Evolutionary conservation across 306 rosid genomes (phyloP), one percentile per base, ranked within the genome.

Genomic region (Quercus bicolor): DNA sequence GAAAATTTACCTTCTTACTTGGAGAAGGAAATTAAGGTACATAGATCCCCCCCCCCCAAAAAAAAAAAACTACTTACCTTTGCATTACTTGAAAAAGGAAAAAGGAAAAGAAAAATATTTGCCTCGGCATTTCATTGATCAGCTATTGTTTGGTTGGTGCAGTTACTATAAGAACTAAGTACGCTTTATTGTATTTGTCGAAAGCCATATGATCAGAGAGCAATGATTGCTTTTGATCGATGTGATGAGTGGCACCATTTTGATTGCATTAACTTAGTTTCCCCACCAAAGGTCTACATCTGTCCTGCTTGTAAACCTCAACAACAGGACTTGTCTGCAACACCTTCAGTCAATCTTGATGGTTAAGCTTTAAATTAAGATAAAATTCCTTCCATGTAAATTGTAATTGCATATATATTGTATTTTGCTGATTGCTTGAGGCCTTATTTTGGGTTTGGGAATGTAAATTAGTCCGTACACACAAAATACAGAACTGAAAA

Each of bases 241-340:
- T 95, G 97, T 79, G 88, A 82, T 57, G 98, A 92, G 77, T 95
- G 98, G 98, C 88, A 95, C 83, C 98, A 95, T 87, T 92, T 91
- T 70, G 98, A 91, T 78, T 95, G 98, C 84, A 83, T 95, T 87
- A 88, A 91, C 70, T 79, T 95, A 77, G 79, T 52, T 51, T 72
- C 83, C 69, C 55, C 86, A 5, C 90, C 86, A 45, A 87, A 86
- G 77, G 77, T 81, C 80, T 95, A 91, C 90, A 87, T 88, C 34
- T 95, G 98, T 81, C 97, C 98, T 57, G 94, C 97, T 40, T 95
- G 98, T 74, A 84, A 71, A 78, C 98, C 98, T 52, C 83, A 34
- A 75, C 8, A 34, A 34, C 80, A 79, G 73, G 89, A 55, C 76
- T 75, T 77, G 56, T 76, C 84, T 5, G 74, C 85, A 73, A 80